Percentiles rank a stretch among this genome's conserved stretches.
These are phyloP conservation scores for Kodamaea fungicola DNA, from an alignment of 1,139 yeast genomes.

Conservation along the genomic window DNA sequence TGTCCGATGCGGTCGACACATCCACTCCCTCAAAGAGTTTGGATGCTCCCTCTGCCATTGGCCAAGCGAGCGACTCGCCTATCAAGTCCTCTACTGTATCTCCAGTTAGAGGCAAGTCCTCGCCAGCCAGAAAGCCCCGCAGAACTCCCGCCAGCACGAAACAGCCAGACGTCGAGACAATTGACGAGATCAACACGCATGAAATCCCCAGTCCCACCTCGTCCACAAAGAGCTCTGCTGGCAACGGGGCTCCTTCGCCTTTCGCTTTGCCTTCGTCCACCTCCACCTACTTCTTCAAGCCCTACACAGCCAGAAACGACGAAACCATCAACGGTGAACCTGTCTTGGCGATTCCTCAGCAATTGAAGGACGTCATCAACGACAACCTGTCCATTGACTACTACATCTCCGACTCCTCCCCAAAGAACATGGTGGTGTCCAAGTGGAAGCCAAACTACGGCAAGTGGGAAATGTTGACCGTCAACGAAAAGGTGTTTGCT, in stretches of 20 bases:
- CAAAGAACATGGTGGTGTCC: slow-evolving; percentile 39
- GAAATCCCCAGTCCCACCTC: background rate
- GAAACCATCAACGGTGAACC: slow-evolving; percentile 8
- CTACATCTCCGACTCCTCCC: slow-evolving; percentile 33
- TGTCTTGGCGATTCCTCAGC: slow-evolving; percentile 30
- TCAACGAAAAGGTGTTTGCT: slow-evolving; percentile 32
- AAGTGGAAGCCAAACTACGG: slow-evolving; percentile 44
- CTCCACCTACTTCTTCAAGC: slow-evolving; percentile 40
- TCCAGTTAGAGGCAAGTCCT: slow-evolving; percentile 1
- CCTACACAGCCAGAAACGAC: slow-evolving; percentile 13
- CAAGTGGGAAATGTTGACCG: slow-evolving; percentile 46
- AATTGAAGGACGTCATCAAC: slow-evolving; percentile 37
- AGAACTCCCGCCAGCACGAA: slow-evolving; percentile 2
- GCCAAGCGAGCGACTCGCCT: background rate
- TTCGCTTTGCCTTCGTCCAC: slow-evolving; percentile 48
- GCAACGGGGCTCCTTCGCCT: slow-evolving; percentile 26
- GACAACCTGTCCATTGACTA: slow-evolving; percentile 39
- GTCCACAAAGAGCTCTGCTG: background rate
- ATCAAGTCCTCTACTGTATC: background rate
- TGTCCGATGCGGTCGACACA: slow-evolving; percentile 1
- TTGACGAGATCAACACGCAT: slow-evolving; percentile 4
- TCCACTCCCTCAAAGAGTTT: background rate
- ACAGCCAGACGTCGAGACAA: background rate
- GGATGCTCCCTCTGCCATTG: background rate
- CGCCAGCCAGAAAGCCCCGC: background rate